A percentile compares a stretch with the other conserved stretches of the same genome.
Evolutionary conservation across 768 basidiomycete genomes (phyloP).

Genomic region (Suillus luteus): DNA sequence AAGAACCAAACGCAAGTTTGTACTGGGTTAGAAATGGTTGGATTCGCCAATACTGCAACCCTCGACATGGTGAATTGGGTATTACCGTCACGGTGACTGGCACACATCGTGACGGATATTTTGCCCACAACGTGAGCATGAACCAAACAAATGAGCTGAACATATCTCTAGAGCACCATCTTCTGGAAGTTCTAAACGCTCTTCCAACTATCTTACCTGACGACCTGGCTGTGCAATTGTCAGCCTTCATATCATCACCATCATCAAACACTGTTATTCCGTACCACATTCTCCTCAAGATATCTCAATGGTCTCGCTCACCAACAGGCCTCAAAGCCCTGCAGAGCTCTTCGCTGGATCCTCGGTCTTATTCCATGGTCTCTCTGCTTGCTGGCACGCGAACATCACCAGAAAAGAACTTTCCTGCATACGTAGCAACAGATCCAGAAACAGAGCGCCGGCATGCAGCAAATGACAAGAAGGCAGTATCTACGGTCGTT

Average conservation of each 20-base stretch:
- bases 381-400: constrained; percentile 75
- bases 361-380: constrained; percentile 65
- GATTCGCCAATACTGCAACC: not conserved
- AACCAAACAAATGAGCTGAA: constrained; percentile 39
- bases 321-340: constrained; percentile 42
- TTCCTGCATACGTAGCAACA: constrained; percentile 50
- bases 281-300: constrained; percentile 55
- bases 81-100: not conserved
- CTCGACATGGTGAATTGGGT: not conserved
- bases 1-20: not conserved
- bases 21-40: not conserved
- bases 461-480: constrained; percentile 54
- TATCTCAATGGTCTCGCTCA: constrained; percentile 73
- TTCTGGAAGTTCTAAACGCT: constrained; percentile 49
- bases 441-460: constrained; percentile 51
- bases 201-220: constrained; percentile 49
- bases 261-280: constrained; percentile 48
- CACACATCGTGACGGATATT: not conserved
- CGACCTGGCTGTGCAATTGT: constrained; percentile 44
- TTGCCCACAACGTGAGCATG: not conserved
- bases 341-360: constrained; percentile 46
- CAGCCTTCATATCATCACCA: constrained; percentile 35
- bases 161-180: constrained; percentile 70
- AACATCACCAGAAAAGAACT: constrained; percentile 77
- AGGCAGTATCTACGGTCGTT: constrained; percentile 66